Percentiles rank a stretch among this genome's conserved stretches.
Conservation (phyloP, 768 basidiomycete species). For the Leucocoprinus leucothites region DNA sequence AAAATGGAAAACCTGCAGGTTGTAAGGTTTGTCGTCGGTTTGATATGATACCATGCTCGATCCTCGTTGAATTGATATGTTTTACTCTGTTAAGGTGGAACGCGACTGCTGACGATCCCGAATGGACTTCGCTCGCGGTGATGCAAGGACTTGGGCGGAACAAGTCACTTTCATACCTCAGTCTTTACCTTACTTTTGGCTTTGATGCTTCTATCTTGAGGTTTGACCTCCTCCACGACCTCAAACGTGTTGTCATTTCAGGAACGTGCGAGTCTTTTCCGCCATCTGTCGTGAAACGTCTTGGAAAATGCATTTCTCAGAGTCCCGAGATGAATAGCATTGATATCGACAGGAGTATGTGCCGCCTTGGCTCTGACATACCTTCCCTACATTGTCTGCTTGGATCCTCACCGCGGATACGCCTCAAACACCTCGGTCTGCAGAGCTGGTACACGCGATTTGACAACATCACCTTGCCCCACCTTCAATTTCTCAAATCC, state of each 20-base stretch:
- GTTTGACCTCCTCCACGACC: slow-evolving; percentile 1
- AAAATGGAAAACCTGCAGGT: slow-evolving; percentile 5
- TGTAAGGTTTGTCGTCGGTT: not conserved
- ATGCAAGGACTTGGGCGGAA: not conserved
- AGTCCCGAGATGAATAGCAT: slow-evolving; percentile 10
- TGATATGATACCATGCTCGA: not conserved
- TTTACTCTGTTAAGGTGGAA: not conserved
- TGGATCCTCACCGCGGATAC: not conserved
- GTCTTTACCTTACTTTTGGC: slow-evolving; percentile 4
- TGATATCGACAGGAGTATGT: not conserved
- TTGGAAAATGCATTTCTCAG: slow-evolving; percentile 3
- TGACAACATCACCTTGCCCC: slow-evolving; percentile 2
- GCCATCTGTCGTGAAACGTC: slow-evolving; percentile 2
- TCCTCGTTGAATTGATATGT: not conserved
- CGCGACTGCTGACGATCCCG: not conserved
- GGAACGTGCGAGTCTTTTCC: slow-evolving; percentile 1
- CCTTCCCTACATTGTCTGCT: not conserved
- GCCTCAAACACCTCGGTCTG: slow-evolving; percentile 8
- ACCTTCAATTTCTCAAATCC: slow-evolving; percentile 5
- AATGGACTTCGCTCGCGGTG: slow-evolving; percentile 4
- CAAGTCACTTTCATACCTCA: not conserved
- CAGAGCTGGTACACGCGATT: slow-evolving; percentile 4
- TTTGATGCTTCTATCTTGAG: slow-evolving; percentile 3
- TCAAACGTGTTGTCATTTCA: slow-evolving; percentile 5
- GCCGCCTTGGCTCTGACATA: not conserved